Conservation (phyloP, 257 asterid species). For the Catharanthus roseus region DNA sequence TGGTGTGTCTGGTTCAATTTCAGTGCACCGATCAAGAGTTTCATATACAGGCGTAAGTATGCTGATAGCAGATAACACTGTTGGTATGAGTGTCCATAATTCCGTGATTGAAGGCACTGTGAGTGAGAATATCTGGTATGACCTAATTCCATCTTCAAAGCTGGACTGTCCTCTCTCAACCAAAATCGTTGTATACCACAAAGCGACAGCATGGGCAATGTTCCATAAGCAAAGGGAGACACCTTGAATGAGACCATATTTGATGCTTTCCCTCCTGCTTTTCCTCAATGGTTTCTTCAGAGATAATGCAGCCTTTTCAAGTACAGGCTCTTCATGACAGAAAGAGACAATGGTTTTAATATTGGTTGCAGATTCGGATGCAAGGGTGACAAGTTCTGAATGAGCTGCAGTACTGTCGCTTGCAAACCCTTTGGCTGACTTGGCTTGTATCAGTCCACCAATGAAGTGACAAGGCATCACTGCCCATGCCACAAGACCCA, state of each 20-base stretch:
- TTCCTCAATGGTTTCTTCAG: conserved; percentile 39
- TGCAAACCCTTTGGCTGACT: conserved; percentile 77
- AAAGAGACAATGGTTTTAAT: conserved; percentile 67
- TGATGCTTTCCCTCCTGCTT: conserved; percentile 56
- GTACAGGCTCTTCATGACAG: conserved; percentile 62
- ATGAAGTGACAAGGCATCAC: conserved; percentile 90
- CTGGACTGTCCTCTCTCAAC: conserved; percentile 51
- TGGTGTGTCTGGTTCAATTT: conserved; percentile 59
- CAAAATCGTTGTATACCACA: conserved; percentile 67
- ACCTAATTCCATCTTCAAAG: conserved; percentile 64
- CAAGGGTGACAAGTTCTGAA: conserved; percentile 58
- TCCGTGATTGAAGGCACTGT: conserved; percentile 83
- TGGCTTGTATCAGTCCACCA: conserved; percentile 81
- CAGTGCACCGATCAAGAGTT: conserved; percentile 56
- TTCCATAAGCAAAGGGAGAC: conserved; percentile 74
- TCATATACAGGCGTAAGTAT: conserved; percentile 60
- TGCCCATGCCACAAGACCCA: conserved; percentile 86
- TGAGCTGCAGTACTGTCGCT: conserved; percentile 50
- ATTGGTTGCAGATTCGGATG: conserved; percentile 68
- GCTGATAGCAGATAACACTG: conserved; percentile 65
- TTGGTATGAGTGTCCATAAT: conserved; percentile 73
- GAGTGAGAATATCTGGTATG: conserved; percentile 74
- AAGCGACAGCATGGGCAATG: conserved; percentile 76
- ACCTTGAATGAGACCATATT: conserved; percentile 69
- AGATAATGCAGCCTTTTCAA: conserved; percentile 44